Percentiles rank a stretch among this genome's conserved stretches.
Evolutionary conservation across 164 flowering plant species (phyloP).

Genomic region (Dillenia turbinata): DNA sequence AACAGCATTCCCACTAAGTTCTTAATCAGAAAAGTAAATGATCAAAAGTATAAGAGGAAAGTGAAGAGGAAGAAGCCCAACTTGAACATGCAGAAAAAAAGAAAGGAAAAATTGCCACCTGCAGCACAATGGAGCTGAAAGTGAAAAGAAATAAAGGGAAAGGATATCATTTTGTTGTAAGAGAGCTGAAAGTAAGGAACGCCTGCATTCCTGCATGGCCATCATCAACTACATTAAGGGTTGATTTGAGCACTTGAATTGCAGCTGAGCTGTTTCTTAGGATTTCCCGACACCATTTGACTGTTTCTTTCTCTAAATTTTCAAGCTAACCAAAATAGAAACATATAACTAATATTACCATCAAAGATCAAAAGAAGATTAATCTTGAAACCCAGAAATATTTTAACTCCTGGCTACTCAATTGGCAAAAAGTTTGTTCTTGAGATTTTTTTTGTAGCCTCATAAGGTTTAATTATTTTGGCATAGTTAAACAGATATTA

Average conservation of each 20-base stretch:
- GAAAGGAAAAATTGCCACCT: too few relatives aligned
- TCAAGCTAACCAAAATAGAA: conserved; percentile 42
- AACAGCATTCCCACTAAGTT: conserved; percentile 77
- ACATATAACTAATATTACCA: too few relatives aligned
- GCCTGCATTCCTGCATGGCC: conserved; percentile 99
- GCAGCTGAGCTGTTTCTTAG: conserved; percentile 89
- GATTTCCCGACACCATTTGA: conserved; percentile 93
- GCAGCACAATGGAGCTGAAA: too few relatives aligned
- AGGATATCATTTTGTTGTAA: too few relatives aligned
- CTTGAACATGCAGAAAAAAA: too few relatives aligned
- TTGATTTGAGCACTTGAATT: conserved; percentile 76
- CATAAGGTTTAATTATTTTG: conserved; percentile 27
- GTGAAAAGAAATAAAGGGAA: too few relatives aligned
- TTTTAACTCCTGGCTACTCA: too few relatives aligned
- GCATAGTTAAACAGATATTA: not conserved
- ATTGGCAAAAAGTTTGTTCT: conserved; percentile 30
- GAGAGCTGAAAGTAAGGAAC: not conserved
- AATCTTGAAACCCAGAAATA: too few relatives aligned
- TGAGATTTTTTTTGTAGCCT: conserved; percentile 45
- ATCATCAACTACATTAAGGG: conserved; percentile 95
- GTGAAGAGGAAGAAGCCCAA: too few relatives aligned
- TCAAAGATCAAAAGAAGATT: too few relatives aligned
- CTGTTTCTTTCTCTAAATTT: conserved; percentile 75
- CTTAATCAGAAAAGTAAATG: conserved; percentile 27
- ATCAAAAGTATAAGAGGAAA: too few relatives aligned